Base-by-base conservation (phyloP, 768 basidiomycete genomes). In the Astraeus odoratus region DNA sequence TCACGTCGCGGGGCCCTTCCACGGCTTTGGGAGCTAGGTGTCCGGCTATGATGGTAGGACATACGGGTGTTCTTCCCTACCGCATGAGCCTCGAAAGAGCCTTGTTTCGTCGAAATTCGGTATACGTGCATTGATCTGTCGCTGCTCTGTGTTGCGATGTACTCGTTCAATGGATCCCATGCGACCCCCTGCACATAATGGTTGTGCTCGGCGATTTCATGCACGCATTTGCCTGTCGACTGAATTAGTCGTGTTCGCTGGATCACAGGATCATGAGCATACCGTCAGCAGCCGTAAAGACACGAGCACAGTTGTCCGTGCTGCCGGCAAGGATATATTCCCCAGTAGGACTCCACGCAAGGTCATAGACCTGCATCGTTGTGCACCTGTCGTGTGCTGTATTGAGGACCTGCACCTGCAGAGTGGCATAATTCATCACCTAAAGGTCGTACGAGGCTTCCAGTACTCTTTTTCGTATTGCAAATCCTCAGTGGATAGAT, bases 161-260 rank as follows among this genome's bases (percentile, higher is more conserved):
- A 98, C 63, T 96, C 91, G 62, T 95, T 93, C 55, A 96, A 67
- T 1, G 96, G 96, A 53, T 99, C 96, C 96, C 96, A 99, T 0
- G 95, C 90, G 23, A 98, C 96, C 8, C 96, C 96, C 69, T 99
- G 96, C 0, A 99, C 96, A 59, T 89, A 97, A 64, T 98, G 95
- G 26, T 77, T 80, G 64, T 99, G 96, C 57, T 98, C 95, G 1
- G 89, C 85, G 49, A 94, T 86, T 62, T 93, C 89, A 54, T 82
- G 79, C 10, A 96, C 75, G 57, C 87, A 88, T 71, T 86, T 84
- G 23, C 91, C 91, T 91, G 57, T 5, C 5, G 6, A 22, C 19
- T 31, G 30, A 4, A 39, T 12, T 10, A 41, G 39, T 39, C 25
- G 35, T 47, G 13, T 30, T 29, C 26, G 22, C 44, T 24, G 6